Base-by-base conservation (phyloP, 2,329 filamentous ascomycete species). In the Ramularia collo-cygni region DNA sequence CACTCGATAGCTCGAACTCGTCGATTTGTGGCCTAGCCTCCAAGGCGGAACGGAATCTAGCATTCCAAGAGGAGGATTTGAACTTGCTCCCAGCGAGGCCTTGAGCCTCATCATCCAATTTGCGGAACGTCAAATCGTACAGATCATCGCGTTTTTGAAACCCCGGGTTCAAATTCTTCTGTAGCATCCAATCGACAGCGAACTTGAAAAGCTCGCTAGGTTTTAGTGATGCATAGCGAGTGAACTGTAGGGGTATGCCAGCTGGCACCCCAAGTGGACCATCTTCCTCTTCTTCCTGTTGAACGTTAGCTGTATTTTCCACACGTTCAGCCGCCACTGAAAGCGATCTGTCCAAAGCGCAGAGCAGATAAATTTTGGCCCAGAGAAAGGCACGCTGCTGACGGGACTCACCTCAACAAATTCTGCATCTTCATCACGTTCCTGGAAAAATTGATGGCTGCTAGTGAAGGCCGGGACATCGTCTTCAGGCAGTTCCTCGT, bases 171-270 rank as follows among this genome's bases (percentile, higher is more conserved):
- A 92, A 71, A 51, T 82, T 81, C 56, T 83, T 84, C 54, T 87
- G 83, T 2, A 90, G 79, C 64, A 89, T 81, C 84, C 84, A 90
- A 57, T 87, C 83, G 2, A 90, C 70, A 0, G 77, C 81, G 52
- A 81, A 78, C 34, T 75, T 76, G 65, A 90, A 90, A 35, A 88
- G 76, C 28, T 85, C 79, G 48, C 79, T 80, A 0, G 81, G 66
- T 36, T 82, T 82, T 50, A 80, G 79, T 46, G 79, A 77, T 0
- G 77, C 73, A 41, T 82, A 72, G 3, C 71, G 64, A 1, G 79
- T 84, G 58, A 86, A 87, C 51, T 83, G 68, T 1, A 89, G 67
- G 0, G 85, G 85, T 8, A 70, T 64, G 2, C 74, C 77, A 1
- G 75, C 76, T 1, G 77, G 78, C 0, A 83, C 59, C 6, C 70